These are phyloP conservation scores for Blastomyces parvus DNA, from an alignment of 2,329 filamentous ascomycete genomes.

Conservation along the genomic window DNA sequence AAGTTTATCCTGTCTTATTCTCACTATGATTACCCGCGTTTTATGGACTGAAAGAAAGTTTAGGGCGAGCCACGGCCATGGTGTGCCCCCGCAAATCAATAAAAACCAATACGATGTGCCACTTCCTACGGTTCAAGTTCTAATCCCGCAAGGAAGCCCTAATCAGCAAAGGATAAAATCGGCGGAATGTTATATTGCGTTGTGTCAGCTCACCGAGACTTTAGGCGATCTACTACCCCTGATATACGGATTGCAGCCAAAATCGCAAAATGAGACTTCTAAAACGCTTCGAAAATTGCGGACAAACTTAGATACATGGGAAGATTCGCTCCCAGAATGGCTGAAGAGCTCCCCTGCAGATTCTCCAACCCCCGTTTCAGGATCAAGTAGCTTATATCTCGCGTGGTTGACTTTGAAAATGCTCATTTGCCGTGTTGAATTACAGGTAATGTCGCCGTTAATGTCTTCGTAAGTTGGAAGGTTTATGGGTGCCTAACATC, in stretches of 20 bases:
- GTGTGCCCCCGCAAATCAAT: conserved; percentile 45
- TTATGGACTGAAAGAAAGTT: not conserved
- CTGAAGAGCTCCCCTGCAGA: conserved; percentile 28
- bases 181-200: conserved; percentile 44
- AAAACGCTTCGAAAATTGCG: conserved; percentile 39
- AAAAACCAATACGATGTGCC: conserved; percentile 49
- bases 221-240: conserved; percentile 39
- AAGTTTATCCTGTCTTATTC: conserved; percentile 10
- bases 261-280: conserved; percentile 35
- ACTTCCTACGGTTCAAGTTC: conserved; percentile 39
- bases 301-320: conserved; percentile 39
- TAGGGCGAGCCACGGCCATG: conserved; percentile 48
- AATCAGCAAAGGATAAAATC: conserved; percentile 37
- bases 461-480: conserved; percentile 15
- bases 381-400: conserved; percentile 38
- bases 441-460: conserved; percentile 31
- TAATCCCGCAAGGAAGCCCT: conserved; percentile 29
- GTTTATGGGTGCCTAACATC: conserved; percentile 12
- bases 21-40: not conserved
- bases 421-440: conserved; percentile 39
- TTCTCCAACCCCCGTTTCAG: conserved; percentile 29
- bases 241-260: conserved; percentile 38
- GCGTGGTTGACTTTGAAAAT: conserved; percentile 39
- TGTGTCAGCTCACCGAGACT: conserved; percentile 43
- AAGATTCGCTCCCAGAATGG: conserved; percentile 38